phyloP scores from a whole-genome alignment of 2,329 filamentous ascomycete species.

The Trichophyton rubrum region DNA sequence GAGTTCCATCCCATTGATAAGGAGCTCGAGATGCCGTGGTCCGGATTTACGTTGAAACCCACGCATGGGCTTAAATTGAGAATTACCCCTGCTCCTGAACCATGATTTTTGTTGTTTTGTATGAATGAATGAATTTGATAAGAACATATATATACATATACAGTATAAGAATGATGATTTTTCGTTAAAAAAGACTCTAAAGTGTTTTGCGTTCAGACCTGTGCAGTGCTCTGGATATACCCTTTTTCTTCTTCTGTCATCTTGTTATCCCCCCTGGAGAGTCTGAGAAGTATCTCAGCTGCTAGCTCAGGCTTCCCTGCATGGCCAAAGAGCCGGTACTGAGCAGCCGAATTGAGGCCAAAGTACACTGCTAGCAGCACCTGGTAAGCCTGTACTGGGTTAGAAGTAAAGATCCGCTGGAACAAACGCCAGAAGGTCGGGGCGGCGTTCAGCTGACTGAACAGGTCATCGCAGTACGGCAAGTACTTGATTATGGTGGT shows the following conservation, averaged over 20 bases:
- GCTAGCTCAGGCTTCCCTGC: constrained; percentile 22
- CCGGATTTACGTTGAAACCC: constrained; percentile 4
- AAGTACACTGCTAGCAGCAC: constrained; percentile 27
- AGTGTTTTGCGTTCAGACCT: no score
- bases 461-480: constrained; percentile 24
- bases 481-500: constrained; percentile 19
- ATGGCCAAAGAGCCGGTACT: constrained; percentile 27
- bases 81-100: background rate
- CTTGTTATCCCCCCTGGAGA: constrained; percentile 15
- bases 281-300: constrained; percentile 22
- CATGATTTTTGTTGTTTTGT: background rate
- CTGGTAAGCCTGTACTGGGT: constrained; percentile 18
- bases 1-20: background rate
- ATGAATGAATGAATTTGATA: background rate
- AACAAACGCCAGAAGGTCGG: constrained; percentile 22
- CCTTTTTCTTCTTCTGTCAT: constrained; percentile 13
- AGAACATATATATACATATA: background rate
- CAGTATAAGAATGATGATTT: background rate
- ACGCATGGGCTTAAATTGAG: constrained; percentile 1
- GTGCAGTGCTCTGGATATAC: background rate
- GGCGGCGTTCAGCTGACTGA: constrained; percentile 23
- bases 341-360: constrained; percentile 24
- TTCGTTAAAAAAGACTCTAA: background rate
- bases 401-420: constrained; percentile 17
- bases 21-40: background rate